phyloP scores from a whole-genome alignment of 2,329 filamentous ascomycete species.

The Metarhizium brunneum region DNA sequence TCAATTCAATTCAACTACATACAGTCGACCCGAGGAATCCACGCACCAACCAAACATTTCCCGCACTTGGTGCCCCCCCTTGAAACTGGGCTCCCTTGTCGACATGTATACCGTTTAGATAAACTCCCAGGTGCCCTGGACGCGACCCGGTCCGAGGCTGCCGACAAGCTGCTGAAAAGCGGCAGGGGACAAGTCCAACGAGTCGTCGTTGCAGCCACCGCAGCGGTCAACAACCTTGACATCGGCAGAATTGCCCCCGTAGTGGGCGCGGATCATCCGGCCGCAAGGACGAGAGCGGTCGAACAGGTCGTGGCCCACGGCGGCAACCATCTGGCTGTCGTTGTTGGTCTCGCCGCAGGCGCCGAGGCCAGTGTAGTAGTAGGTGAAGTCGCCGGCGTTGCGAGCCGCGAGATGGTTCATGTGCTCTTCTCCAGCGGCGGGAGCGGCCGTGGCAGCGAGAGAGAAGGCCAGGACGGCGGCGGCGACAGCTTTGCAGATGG shows the following conservation, averaged over 20 bases:
- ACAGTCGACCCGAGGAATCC: no score
- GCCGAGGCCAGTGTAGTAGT: conserved; percentile 56
- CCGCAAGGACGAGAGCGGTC: conserved; percentile 51
- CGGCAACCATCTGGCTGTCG: conserved; percentile 49
- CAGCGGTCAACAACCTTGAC: conserved; percentile 63
- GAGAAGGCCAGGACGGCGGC: background rate
- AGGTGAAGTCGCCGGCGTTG: conserved; percentile 24
- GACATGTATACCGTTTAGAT: background rate
- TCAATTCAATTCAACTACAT: no score
- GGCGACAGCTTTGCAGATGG: background rate
- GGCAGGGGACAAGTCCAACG: conserved; percentile 38
- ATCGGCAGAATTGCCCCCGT: conserved; percentile 38
- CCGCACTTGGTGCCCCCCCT: no score
- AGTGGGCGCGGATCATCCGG: conserved; percentile 50
- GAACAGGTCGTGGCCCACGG: conserved; percentile 58
- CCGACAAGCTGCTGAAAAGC: conserved; percentile 37
- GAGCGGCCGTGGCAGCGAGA: background rate
- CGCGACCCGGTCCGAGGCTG: conserved; percentile 14
- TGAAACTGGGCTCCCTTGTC: no score
- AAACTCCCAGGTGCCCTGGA: conserved; percentile 2
- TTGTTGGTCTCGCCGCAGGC: conserved; percentile 55
- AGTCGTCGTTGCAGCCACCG: conserved; percentile 32
- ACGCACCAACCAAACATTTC: no score
- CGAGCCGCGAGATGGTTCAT: background rate
- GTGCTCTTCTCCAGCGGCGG: background rate